Evolutionary conservation across 2,329 filamentous ascomycete species (phyloP).

Genomic region (Stagonosporopsis rhizophila): DNA sequence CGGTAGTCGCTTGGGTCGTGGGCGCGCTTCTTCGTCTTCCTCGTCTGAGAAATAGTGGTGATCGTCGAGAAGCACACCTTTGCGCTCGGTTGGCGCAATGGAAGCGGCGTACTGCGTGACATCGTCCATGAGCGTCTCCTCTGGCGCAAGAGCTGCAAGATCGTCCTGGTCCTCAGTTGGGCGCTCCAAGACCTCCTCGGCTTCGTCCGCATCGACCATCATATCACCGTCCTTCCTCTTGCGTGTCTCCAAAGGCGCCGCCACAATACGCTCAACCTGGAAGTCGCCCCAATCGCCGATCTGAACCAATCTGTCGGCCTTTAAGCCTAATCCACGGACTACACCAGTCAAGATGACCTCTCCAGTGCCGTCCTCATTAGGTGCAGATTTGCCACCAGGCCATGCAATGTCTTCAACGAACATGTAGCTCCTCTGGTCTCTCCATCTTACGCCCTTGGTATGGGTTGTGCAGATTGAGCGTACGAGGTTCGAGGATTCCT

Average conservation of each 20-base stretch:
- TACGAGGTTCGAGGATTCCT: conserved; percentile 90
- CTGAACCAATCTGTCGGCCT: conserved; percentile 88
- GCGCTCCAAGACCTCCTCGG: conserved; percentile 66
- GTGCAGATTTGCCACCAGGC: conserved; percentile 57
- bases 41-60: conserved; percentile 98
- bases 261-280: conserved; percentile 87
- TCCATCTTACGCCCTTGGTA: conserved; percentile 93
- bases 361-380: conserved; percentile 57
- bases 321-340: conserved; percentile 83
- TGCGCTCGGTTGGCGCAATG: conserved; percentile 61
- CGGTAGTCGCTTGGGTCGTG: conserved; percentile 76
- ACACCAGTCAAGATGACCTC: conserved; percentile 81
- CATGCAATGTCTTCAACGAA: conserved; percentile 83
- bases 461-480: conserved; percentile 89
- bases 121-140: conserved; percentile 81
- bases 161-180: conserved; percentile 85
- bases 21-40: conserved; percentile 66
- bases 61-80: conserved; percentile 92
- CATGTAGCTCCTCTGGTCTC: conserved; percentile 96
- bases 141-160: conserved; percentile 81
- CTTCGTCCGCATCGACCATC: conserved; percentile 66
- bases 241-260: conserved; percentile 69
- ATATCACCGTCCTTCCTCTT: conserved; percentile 71
- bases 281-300: conserved; percentile 94
- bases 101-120: conserved; percentile 58